Percentiles rank a stretch among this genome's conserved stretches.
Conservation (phyloP, 2,329 filamentous ascomycete species). For the Cladosporium sp. region DNA sequence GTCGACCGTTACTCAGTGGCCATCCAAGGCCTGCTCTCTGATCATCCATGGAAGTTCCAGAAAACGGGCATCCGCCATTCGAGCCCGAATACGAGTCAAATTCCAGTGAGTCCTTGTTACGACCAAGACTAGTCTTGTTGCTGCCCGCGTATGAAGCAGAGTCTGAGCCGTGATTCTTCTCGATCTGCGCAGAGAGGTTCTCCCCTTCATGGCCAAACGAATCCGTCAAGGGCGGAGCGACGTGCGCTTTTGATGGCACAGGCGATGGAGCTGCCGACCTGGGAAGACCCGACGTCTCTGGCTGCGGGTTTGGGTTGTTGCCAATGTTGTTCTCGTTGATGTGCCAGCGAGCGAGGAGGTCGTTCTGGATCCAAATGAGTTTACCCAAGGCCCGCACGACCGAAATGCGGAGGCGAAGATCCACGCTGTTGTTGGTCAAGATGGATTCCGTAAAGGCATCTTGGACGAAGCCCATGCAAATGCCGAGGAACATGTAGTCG, state of each 20-base stretch:
- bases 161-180: not conserved
- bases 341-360: slow-evolving; percentile 82
- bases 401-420: slow-evolving; percentile 67
- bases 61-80: slow-evolving; percentile 12
- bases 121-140: slow-evolving; percentile 15
- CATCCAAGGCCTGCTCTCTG: slow-evolving; percentile 17
- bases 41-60: slow-evolving; percentile 1
- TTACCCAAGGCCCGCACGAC: slow-evolving; percentile 76
- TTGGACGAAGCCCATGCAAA: slow-evolving; percentile 71
- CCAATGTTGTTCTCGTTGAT: slow-evolving; percentile 16
- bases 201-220: not conserved
- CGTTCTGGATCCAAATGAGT: slow-evolving; percentile 86
- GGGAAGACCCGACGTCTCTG: not conserved
- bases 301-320: not conserved
- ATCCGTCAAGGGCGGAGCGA: not conserved
- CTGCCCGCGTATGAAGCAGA: slow-evolving; percentile 12
- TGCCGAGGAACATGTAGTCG: slow-evolving; percentile 77
- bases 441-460: slow-evolving; percentile 77
- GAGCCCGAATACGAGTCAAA: not conserved
- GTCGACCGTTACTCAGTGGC: slow-evolving; percentile 10
- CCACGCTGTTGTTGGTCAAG: slow-evolving; percentile 67
- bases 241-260: not conserved
- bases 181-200: not conserved
- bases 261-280: slow-evolving; percentile 7
- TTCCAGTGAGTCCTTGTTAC: slow-evolving; percentile 12